These are phyloP conservation scores for Rosa chinensis DNA, from an alignment of 306 rosid genomes.

Conservation along the genomic window DNA sequence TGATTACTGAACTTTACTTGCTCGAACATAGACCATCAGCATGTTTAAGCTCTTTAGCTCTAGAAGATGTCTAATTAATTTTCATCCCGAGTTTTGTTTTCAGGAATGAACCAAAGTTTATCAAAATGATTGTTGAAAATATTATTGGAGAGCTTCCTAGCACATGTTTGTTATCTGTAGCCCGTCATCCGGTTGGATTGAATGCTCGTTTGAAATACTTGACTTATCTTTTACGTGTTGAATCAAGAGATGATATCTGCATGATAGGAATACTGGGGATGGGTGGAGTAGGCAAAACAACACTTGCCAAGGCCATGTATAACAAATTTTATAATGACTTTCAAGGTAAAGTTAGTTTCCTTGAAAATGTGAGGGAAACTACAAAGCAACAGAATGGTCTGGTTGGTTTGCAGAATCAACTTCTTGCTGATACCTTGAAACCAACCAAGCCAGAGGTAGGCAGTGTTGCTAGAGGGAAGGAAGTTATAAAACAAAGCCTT, in stretches of 20 bases:
- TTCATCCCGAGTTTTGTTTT: not conserved
- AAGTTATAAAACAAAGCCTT: not conserved
- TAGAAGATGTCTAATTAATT: too few species aligned
- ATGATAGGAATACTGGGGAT: slow-evolving; percentile 20
- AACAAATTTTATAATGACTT: slow-evolving; percentile 7
- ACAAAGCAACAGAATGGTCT: not conserved
- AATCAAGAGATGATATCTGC: not conserved
- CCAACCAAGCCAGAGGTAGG: not conserved
- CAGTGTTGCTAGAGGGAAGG: not conserved
- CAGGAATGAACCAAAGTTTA: not conserved
- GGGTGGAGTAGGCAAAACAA: slow-evolving; percentile 33
- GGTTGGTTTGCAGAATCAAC: slow-evolving; percentile 19
- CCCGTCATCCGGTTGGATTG: not conserved
- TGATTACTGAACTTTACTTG: too few species aligned
- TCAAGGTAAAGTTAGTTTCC: slow-evolving; percentile 14
- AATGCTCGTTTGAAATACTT: not conserved
- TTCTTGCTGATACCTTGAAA: slow-evolving; percentile 5
- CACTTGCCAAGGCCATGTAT: slow-evolving; percentile 21
- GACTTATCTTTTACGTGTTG: not conserved
- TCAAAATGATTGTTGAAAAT: not conserved
- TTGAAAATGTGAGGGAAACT: slow-evolving; percentile 9
- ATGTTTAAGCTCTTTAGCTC: too few species aligned
- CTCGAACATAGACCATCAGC: too few species aligned
- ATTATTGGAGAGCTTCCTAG: not conserved
- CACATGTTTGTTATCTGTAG: not conserved